A percentile compares a stretch with the other conserved stretches of the same genome.
phyloP scores from a whole-genome alignment of 1,284 basidiomycete species.

The Porphyrellus sp. region DNA sequence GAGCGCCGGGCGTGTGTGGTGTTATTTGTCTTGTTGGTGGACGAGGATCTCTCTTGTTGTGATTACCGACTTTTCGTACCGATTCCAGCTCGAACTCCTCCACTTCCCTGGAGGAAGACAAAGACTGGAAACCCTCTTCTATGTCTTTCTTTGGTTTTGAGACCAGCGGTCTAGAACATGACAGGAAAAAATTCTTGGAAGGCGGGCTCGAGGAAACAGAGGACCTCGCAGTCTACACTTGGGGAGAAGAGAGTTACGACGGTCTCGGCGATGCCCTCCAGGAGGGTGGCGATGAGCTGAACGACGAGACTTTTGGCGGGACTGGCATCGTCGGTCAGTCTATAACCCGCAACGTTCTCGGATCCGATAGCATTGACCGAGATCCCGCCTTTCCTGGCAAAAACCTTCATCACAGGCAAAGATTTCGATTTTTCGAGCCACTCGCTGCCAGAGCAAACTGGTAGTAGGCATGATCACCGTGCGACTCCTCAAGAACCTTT shows the following conservation, averaged over 20 bases:
- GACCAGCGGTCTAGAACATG: slow-evolving; percentile 59
- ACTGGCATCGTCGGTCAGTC: slow-evolving; percentile 68
- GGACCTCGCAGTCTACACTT: slow-evolving; percentile 82
- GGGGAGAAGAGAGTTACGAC: slow-evolving; percentile 88
- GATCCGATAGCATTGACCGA: slow-evolving; percentile 21
- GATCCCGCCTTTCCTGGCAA: slow-evolving; percentile 2
- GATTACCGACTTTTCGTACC: slow-evolving; percentile 16
- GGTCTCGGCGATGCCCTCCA: slow-evolving; percentile 85
- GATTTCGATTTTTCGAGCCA: slow-evolving; percentile 86
- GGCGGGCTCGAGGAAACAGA: slow-evolving; percentile 58
- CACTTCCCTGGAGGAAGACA: slow-evolving; percentile 16
- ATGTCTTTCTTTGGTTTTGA: slow-evolving; percentile 85
- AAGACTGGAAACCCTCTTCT: slow-evolving; percentile 18
- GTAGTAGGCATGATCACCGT: slow-evolving; percentile 16
- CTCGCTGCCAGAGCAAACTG: slow-evolving; percentile 33
- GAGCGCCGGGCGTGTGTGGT: slow-evolving; percentile 17
- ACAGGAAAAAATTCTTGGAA: slow-evolving; percentile 54
- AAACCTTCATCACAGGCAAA: slow-evolving; percentile 53
- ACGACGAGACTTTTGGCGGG: slow-evolving; percentile 94
- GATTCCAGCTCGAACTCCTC: slow-evolving; percentile 9
- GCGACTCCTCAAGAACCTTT: slow-evolving; percentile 22
- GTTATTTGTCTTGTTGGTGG: slow-evolving; percentile 22
- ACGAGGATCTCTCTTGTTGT: slow-evolving; percentile 7
- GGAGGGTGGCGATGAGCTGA: slow-evolving; percentile 87
- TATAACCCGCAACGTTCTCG: slow-evolving; percentile 43